Percentiles rank a stretch among this genome's conserved stretches.
Evolutionary conservation across 2,329 filamentous ascomycete species (phyloP).

Genomic region (Emericellopsis atlantica): DNA sequence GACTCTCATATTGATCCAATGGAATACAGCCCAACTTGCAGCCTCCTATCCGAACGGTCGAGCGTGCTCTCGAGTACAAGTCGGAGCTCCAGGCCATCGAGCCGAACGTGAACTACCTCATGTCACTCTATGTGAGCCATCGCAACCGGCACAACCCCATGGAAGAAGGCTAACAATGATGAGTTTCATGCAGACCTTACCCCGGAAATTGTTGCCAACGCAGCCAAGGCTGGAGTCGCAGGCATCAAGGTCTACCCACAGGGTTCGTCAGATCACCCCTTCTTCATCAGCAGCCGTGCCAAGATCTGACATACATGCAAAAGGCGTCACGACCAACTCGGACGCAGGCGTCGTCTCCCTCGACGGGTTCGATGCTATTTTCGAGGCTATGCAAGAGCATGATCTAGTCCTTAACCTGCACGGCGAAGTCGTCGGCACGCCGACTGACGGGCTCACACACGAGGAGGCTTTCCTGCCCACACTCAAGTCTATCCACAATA

Average conservation of each 20-base stretch:
- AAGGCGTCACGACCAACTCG: constrained; percentile 53
- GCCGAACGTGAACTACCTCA: constrained; percentile 53
- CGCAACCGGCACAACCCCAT: background rate
- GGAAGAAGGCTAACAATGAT: background rate
- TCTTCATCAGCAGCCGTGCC: background rate
- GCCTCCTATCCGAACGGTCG: constrained; percentile 7
- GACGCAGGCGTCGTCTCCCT: constrained; percentile 58
- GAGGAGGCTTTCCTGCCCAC: constrained; percentile 64
- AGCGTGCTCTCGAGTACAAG: constrained; percentile 44
- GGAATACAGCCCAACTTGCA: constrained; percentile 1
- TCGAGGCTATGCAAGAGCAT: constrained; percentile 78
- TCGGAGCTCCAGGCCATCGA: constrained; percentile 45
- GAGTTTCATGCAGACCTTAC: constrained; percentile 49
- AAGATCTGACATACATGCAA: constrained; percentile 6
- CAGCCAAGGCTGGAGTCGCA: constrained; percentile 56
- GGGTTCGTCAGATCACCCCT: constrained; percentile 10
- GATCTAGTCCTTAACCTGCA: constrained; percentile 86
- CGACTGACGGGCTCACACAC: constrained; percentile 32
- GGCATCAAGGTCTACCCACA: constrained; percentile 62
- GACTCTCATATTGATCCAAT: background rate
- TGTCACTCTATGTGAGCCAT: constrained; percentile 51
- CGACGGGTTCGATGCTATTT: constrained; percentile 63
- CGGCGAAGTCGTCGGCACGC: constrained; percentile 56
- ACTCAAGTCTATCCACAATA: constrained; percentile 56
- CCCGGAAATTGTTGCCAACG: constrained; percentile 58